These are phyloP conservation scores for Protomyces inundatus DNA, from an alignment of 1,139 yeast species.

Conservation along the genomic window DNA sequence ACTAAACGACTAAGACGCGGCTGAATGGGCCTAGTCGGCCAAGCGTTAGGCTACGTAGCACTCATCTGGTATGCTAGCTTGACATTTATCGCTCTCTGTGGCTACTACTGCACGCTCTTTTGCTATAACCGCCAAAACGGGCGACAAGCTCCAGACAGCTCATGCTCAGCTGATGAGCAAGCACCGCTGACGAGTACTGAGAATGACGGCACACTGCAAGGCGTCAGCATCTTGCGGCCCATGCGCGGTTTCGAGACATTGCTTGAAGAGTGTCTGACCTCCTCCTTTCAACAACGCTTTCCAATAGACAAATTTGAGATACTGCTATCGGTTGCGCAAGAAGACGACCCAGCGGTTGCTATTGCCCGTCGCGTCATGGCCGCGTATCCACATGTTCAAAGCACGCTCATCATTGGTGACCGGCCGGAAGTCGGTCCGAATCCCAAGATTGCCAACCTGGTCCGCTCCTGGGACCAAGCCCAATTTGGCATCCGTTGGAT, in stretches of 20 bases:
- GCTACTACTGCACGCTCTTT: background rate
- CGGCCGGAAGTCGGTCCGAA: slow-evolving; percentile 62
- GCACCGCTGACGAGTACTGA: too few species aligned
- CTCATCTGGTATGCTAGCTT: background rate
- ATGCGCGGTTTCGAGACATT: slow-evolving; percentile 80
- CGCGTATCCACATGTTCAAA: slow-evolving; percentile 55
- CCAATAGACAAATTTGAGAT: slow-evolving; percentile 58
- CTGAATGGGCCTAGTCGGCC: background rate
- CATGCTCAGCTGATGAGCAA: too few species aligned
- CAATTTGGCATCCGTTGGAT: slow-evolving; percentile 76
- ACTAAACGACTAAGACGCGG: background rate
- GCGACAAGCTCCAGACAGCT: background rate
- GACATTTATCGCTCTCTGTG: background rate
- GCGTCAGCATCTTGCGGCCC: slow-evolving; percentile 78
- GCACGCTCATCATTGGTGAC: slow-evolving; percentile 52
- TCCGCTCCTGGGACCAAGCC: slow-evolving; percentile 68
- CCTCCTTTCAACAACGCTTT: slow-evolving; percentile 65
- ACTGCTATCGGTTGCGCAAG: slow-evolving; percentile 66
- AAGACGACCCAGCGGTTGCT: slow-evolving; percentile 59
- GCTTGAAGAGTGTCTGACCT: slow-evolving; percentile 59
- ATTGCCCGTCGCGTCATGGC: slow-evolving; percentile 50
- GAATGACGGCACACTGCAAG: slow-evolving; percentile 35
- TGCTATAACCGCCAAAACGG: background rate
- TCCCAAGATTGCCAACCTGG: slow-evolving; percentile 80
- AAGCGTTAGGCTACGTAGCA: background rate